phyloP scores from a whole-genome alignment of 768 basidiomycete species.

The Polyporus arcularius region DNA sequence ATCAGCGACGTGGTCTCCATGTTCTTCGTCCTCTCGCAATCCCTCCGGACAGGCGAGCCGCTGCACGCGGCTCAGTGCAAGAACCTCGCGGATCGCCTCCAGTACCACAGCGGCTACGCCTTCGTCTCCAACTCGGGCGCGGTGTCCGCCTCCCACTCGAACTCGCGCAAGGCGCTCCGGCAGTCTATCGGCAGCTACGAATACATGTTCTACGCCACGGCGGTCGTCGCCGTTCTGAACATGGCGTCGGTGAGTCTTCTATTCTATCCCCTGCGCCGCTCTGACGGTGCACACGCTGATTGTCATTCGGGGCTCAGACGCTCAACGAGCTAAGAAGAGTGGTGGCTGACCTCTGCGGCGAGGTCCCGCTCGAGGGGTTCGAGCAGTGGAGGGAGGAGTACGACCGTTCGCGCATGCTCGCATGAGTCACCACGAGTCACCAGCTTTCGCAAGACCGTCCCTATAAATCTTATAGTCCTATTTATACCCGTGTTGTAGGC shows the following conservation, averaged over 20 bases:
- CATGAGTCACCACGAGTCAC: neutral
- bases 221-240: slow-evolving; percentile 41
- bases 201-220: slow-evolving; percentile 43
- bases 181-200: slow-evolving; percentile 28
- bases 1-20: slow-evolving; percentile 46
- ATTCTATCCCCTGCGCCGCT: neutral
- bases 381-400: slow-evolving; percentile 40
- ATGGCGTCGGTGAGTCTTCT: slow-evolving; percentile 30
- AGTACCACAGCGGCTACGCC: slow-evolving; percentile 40
- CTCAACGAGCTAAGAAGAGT: slow-evolving; percentile 41
- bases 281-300: neutral
- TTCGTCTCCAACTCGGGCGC: slow-evolving; percentile 17
- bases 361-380: slow-evolving; percentile 42
- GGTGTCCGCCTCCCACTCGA: neutral
- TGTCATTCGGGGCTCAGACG: slow-evolving; percentile 21
- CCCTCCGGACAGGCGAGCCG: slow-evolving; percentile 46
- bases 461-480: too few relatives aligned
- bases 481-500: too few relatives aligned
- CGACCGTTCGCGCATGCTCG: slow-evolving; percentile 23
- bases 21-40: slow-evolving; percentile 45
- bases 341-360: slow-evolving; percentile 40
- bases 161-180: slow-evolving; percentile 3
- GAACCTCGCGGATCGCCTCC: slow-evolving; percentile 44
- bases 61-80: slow-evolving; percentile 44
- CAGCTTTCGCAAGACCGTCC: too few relatives aligned